Base-by-base conservation (phyloP, 2,329 filamentous ascomycete genomes). In the Phoma herbarum region DNA sequence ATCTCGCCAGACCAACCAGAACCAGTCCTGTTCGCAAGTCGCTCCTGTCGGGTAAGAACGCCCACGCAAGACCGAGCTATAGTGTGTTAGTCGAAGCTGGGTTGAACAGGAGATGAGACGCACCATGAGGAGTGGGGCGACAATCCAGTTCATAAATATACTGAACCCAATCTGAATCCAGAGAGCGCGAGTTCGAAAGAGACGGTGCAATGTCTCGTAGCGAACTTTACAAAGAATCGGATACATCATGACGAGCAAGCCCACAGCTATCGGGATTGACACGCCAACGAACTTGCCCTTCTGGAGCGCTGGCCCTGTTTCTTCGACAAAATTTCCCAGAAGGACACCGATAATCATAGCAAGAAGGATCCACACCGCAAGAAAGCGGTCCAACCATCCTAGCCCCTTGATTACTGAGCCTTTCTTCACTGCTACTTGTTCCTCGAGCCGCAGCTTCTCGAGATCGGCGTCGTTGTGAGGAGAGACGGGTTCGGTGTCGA, bases 361-460 rank as follows among this genome's bases (percentile, higher is more conserved):
- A 46, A 46, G 43, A 46, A 46, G 43, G n/a, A 46, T 46, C 43
- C 43, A 46, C 43, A 46, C 43, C 43, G 43, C 43, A 46, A 46
- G 43, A 12, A 46, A 46, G 43, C 43, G 43, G 43, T 46, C 43
- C 43, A 46, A 25, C 43, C 43, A 46, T 29, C 43, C 43, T 12
- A 46, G 12, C 20, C 43, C 43, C n/a, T 46, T 46, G 43, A 46
- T 31, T 16, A 46, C 43, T 3, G 43, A 46, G 25, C 28, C 44
- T 11, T 47, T 47, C 44, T 47, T 22, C 44, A 47, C 44, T 33
- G 44, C 44, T 47, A 18, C 14, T 14, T 47, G 44, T 47, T 47
- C 44, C 44, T 47, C 44, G 2, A 47, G 44, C 44, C 23, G 29
- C 44, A 47, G 44, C 29, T 47, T 47, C 29, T 47, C 44, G 44